Conservation (phyloP, 1,139 yeast species). For the Torulaspora pretoriensis region DNA sequence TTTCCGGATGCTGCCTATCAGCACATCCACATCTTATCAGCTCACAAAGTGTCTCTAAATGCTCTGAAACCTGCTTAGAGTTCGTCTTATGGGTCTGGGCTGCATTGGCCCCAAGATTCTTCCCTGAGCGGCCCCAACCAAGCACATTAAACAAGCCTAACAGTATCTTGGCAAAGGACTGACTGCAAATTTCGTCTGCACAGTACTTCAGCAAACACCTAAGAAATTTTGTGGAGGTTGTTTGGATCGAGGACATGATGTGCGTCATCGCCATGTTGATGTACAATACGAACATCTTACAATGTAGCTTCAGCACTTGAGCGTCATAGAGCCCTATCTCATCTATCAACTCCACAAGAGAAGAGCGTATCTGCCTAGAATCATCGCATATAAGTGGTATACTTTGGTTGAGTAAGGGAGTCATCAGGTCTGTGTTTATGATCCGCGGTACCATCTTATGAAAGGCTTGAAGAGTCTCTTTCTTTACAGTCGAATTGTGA, state of each 20-base stretch:
- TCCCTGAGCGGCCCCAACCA: slow-evolving; percentile 49
- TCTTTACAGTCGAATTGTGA: slow-evolving; percentile 68
- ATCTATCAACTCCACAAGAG: slow-evolving; percentile 50
- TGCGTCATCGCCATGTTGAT: slow-evolving; percentile 96
- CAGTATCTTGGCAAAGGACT: slow-evolving; percentile 56
- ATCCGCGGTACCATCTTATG: slow-evolving; percentile 46
- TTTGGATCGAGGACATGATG: slow-evolving; percentile 67
- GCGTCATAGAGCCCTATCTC: slow-evolving; percentile 50
- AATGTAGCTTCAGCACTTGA: slow-evolving; percentile 62
- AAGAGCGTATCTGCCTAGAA: slow-evolving; percentile 54
- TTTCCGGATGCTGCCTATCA: slow-evolving; percentile 15
- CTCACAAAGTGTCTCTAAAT: slow-evolving; percentile 44
- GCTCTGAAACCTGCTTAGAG: slow-evolving; percentile 18
- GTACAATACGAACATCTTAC: slow-evolving; percentile 62
- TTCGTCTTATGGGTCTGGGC: slow-evolving; percentile 25
- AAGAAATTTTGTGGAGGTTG: slow-evolving; percentile 63
- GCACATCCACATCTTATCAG: slow-evolving; percentile 45
- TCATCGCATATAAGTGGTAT: slow-evolving; percentile 37
- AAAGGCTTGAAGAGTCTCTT: slow-evolving; percentile 60
- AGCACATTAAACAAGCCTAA: slow-evolving; percentile 54
- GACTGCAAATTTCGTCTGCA: slow-evolving; percentile 49
- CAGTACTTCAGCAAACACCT: slow-evolving; percentile 47
- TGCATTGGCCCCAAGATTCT: slow-evolving; percentile 22
- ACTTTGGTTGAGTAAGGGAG: slow-evolving; percentile 30
- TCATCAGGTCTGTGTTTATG: slow-evolving; percentile 28